Evolutionary conservation across 148 eudicot species (phyloP).

Genomic region (Heliosperma pusillum): DNA sequence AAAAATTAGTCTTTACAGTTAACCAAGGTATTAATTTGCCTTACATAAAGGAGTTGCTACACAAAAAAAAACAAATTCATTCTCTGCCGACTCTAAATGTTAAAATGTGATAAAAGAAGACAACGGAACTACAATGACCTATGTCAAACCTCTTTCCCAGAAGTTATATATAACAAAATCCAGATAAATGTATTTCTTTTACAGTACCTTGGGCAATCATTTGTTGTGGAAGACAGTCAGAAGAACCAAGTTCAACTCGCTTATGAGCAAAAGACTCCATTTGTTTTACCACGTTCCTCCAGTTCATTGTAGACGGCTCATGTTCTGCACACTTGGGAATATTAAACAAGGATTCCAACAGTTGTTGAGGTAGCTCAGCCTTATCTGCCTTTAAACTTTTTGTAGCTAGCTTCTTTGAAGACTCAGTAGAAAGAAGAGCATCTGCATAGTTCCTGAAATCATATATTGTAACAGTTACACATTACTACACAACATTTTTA

Average conservation of each 20-base stretch:
- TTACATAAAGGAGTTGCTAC: not conserved
- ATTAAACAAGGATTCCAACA: constrained; percentile 75
- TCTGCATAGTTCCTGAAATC: constrained; percentile 56
- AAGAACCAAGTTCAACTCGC: constrained; percentile 36
- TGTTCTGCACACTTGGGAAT: constrained; percentile 56
- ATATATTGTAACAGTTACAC: constrained; percentile 8
- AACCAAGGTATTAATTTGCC: no score
- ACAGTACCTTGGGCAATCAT: constrained; percentile 45
- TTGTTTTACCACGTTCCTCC: constrained; percentile 82
- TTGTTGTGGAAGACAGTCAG: constrained; percentile 36
- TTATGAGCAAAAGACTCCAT: constrained; percentile 73
- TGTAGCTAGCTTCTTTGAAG: constrained; percentile 30
- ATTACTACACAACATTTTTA: not conserved
- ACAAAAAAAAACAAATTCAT: not conserved
- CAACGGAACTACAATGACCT: not conserved
- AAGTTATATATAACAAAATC: not conserved
- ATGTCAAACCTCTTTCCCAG: not conserved
- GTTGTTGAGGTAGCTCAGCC: constrained; percentile 60
- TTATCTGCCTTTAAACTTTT: constrained; percentile 26
- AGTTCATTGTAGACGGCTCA: constrained; percentile 74
- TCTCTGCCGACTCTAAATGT: not conserved
- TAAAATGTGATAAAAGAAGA: not conserved
- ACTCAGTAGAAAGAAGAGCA: constrained; percentile 47
- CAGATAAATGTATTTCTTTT: not conserved
- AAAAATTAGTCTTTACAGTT: no score